Conservation (phyloP, 1,139 yeast species). For the Yamadazyma diddensiae region DNA sequence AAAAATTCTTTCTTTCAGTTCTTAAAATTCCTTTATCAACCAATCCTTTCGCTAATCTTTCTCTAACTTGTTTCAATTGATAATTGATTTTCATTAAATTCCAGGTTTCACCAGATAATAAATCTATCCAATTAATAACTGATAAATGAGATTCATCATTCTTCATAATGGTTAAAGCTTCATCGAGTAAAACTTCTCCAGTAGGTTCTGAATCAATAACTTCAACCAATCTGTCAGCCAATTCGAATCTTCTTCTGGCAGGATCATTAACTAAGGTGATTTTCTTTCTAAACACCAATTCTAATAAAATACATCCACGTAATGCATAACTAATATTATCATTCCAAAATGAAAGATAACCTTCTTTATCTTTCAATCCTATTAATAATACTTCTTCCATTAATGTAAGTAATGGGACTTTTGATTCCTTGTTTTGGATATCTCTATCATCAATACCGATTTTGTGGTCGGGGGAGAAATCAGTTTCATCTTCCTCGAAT, state of each 20-base stretch:
- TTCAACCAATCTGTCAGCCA: slow-evolving; percentile 83
- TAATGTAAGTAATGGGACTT: slow-evolving; percentile 72
- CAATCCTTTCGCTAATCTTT: slow-evolving; percentile 90
- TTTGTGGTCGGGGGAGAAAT: slow-evolving; percentile 39
- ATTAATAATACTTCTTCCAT: slow-evolving; percentile 95
- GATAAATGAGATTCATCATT: slow-evolving; percentile 75
- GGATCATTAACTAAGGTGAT: slow-evolving; percentile 90
- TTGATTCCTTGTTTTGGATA: slow-evolving; percentile 46
- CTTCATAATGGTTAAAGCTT: slow-evolving; percentile 87
- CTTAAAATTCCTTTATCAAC: slow-evolving; percentile 97
- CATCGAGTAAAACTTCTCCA: slow-evolving; percentile 94
- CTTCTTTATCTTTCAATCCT: slow-evolving; percentile 94
- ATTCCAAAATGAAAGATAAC: slow-evolving; percentile 95
- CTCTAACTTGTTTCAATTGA: slow-evolving; percentile 96
- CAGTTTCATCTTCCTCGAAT: slow-evolving; percentile 20
- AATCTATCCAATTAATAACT: slow-evolving; percentile 91
- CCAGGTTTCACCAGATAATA: slow-evolving; percentile 96
- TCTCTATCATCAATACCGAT: slow-evolving; percentile 85
- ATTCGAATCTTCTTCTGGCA: slow-evolving; percentile 84
- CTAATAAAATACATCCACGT: slow-evolving; percentile 91
- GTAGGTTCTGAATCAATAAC: slow-evolving; percentile 84
- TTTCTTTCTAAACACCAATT: slow-evolving; percentile 85
- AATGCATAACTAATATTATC: slow-evolving; percentile 95
- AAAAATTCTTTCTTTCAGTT: slow-evolving; percentile 92
- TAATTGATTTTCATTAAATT: slow-evolving; percentile 89